Base-by-base conservation (phyloP, 257 asterid genomes). In the Vinca minor region DNA sequence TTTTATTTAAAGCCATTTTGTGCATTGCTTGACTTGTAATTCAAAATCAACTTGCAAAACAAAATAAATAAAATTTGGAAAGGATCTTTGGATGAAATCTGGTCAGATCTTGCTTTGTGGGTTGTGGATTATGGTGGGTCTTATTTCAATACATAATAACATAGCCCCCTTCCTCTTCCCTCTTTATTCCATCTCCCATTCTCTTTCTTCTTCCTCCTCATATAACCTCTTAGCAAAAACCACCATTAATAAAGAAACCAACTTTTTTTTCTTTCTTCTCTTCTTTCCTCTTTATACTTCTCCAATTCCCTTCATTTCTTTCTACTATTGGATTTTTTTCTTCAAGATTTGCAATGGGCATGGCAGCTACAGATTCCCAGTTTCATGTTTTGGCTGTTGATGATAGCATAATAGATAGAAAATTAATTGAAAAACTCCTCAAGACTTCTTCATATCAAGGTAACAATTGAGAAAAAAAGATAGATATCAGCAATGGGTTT, bases 91-190 rank as follows among this genome's bases (percentile, higher is more conserved):
- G 78, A 62, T 67, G 80, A 73, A 77, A 83, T 82, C 87, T 83
- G 88, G 82, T 78, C 87, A 82, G 95, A 87, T 85, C 92, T 89
- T 85, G 92, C 86, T 84, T 85, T 83, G 76, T 85, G 81, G 78
- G 77, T 67, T 82, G 85, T 81, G 84, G 85, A 82, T 75, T 83
- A 85, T 85, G 77, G 79, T 71, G 85, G 80, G 89, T 75, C 85
- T 77, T 74, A 32, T 65, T 70, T 73, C 79, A 70, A 60, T 75
- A 68, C 79, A 68, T n/a, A n/a, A n/a, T n/a, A n/a, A n/a, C n/a
- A n/a, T 49, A 57, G 45, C n/a, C n/a, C n/a, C n/a, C n/a, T n/a
- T n/a, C n/a, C n/a, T n/a, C n/a, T n/a, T n/a, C n/a, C n/a, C n/a
- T n/a, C n/a, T n/a, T n/a, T n/a, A n/a, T n/a, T n/a, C n/a, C n/a